Base-by-base conservation (phyloP, 352 stramenopile species). In the Phytopythium montanum region DNA sequence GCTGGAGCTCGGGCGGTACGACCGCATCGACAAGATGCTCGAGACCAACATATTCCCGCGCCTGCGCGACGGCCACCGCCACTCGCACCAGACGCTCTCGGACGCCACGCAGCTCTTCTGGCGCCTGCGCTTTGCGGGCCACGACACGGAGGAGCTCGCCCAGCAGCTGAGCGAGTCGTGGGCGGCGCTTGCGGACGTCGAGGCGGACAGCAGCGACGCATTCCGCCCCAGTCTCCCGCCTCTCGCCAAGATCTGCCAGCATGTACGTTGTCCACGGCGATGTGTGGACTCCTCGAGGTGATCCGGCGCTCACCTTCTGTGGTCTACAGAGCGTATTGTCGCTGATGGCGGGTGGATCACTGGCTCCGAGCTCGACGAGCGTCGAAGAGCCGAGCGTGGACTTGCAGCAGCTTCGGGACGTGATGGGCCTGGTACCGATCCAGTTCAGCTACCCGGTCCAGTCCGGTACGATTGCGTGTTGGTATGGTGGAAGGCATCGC, bases 91-190 rank as follows among this genome's bases (percentile, higher is more conserved):
- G 6, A 82, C 73, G n/a, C 61, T 94, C 16, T 78, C 75, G 36
- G 82, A 95, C 28, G 79, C 76, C 2, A 94, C 82, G 10, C 86
- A 95, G 61, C 68, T 95, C 26, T 94, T 87, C 56, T 95, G 86
- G 86, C 85, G 86, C 36, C 68, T 95, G 34, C 80, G 85, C 13
- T 92, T 95, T 58, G 83, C 81, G 10, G 81, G 77, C 6, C 70
- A 92, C 25, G 77, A 92, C 44, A 76, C 71, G 1, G 58, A 55
- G 6, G 67, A 83, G 48, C 57, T 92, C 56, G 70, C 76, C 23
- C 64, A 89, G n/a, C 75, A 84, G 39, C 75, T 93, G 9, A 46
- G 77, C 2, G 68, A 87, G 0, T 72, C 74, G 33, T 93, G 84
- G 84, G 50, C 69, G 52, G 66, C 65, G 1, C 1, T 59, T 10